Evolutionary conservation across 2,329 filamentous ascomycete genomes (phyloP).

Genomic region (Fonsecaea pugnacius): DNA sequence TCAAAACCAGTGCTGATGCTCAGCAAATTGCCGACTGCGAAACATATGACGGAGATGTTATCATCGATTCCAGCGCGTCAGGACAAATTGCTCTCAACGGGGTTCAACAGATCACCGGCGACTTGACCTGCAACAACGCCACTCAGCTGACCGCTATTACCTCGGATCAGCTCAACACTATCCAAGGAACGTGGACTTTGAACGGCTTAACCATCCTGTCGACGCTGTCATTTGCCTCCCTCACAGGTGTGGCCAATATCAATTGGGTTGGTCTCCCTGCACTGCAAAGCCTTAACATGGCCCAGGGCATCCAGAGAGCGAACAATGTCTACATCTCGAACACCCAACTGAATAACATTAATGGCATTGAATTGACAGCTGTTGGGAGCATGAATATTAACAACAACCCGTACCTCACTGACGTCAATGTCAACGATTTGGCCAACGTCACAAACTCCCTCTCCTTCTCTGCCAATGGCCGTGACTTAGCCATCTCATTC

Average conservation of each 20-base stretch:
- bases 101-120: slow-evolving; percentile 60
- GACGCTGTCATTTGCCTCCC: slow-evolving; percentile 66
- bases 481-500: slow-evolving; percentile 71
- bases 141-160: slow-evolving; percentile 68
- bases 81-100: slow-evolving; percentile 67
- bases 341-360: slow-evolving; percentile 77
- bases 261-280: slow-evolving; percentile 72
- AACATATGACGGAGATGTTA: slow-evolving; percentile 71
- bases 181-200: slow-evolving; percentile 73
- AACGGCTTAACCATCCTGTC: slow-evolving; percentile 70
- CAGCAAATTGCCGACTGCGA: slow-evolving; percentile 69
- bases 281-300: slow-evolving; percentile 64
- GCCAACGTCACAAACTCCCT: slow-evolving; percentile 73
- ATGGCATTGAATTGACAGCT: slow-evolving; percentile 78
- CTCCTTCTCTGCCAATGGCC: slow-evolving; percentile 79
- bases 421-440: slow-evolving; percentile 74
- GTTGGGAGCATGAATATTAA: slow-evolving; percentile 77
- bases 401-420: slow-evolving; percentile 83
- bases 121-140: slow-evolving; percentile 57
- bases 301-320: slow-evolving; percentile 69
- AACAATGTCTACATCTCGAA: slow-evolving; percentile 76
- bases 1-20: slow-evolving; percentile 63
- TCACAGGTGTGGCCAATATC: slow-evolving; percentile 70
- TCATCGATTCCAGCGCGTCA: slow-evolving; percentile 62
- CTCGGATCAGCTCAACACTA: slow-evolving; percentile 64